Evolutionary conservation across 345 rosid species (phyloP), one percentile per base, ranked within the genome.

Genomic region (Citrus unshiu): DNA sequence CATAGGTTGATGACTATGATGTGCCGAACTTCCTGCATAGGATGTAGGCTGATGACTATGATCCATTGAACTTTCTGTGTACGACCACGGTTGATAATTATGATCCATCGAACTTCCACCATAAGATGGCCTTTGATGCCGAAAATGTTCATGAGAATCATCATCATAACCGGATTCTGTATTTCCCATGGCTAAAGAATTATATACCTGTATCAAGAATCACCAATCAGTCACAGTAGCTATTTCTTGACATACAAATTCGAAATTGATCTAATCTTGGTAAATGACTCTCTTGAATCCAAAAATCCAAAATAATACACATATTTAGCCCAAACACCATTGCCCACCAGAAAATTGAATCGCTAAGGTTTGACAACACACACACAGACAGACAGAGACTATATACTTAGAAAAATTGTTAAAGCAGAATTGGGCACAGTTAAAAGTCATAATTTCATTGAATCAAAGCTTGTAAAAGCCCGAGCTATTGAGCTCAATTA

Each of bases 141-240:
- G 30, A 71, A 39, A 76, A 80, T 81, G 76, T 74, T 81, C 34
- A 14, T 35, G 59, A 68, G 74, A 34, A 76, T 83, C 77, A 72
- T 80, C 85, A 66, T 80, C 85, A 66, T 43, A 54, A 69, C 65
- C 71, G 22, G 87, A 85, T 75, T 82, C 81, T 9, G 69, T 64
- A 79, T 84, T 89, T 72, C 90, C 88, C 89, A 78, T 88, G 54
- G 67, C 37, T 9, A 8, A 73, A 18, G 40, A 62, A 70, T 27
- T 75, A 10, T 69, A 68, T 64, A 74, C 72, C 83, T 77, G 57
- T 21, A 74, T 46, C 59, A 72, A 58, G 63, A 43, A 63, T n/a
- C 70, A 39, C 6, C 59, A 62, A 43, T 29, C 30, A 21, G 39
- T 7, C 39, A 75, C 18, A 73, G 32, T 7, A 64, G 24, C 22